Base-by-base conservation (phyloP, 768 basidiomycete genomes). In the Hypholoma fasciculare region DNA sequence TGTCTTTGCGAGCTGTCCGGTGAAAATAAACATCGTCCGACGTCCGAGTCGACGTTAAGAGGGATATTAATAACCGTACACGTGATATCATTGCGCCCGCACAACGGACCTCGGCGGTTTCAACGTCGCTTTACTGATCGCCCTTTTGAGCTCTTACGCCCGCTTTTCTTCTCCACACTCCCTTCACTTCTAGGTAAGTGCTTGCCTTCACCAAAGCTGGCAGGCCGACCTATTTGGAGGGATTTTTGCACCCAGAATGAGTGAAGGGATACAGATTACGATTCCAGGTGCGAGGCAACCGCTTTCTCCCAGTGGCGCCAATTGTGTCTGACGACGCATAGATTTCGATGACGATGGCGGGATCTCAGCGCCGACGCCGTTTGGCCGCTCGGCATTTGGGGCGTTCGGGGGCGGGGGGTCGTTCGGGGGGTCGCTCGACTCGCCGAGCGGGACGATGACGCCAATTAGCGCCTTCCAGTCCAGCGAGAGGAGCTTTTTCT, bases 311-410 rank as follows among this genome's bases (percentile, higher is more conserved):
- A 36, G 38, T 50, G 61, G 49, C 54, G 11, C 38, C 43, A 57
- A 38, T 49, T 51, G 51, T 20, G 37, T 16, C 48, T 42, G 56
- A 42, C 43, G 5, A 7, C 63, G 64, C 61, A 49, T 47, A 94
- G 92, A 91, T 69, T 88, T 94, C 72, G 88, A 87, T 64, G 90
- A 92, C 63, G 89, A 90, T 61, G 87, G 90, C 64, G 82, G 81
- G 61, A 73, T 73, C 58, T 74, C 80, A 50, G 78, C 82, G 3
- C 84, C 89, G 19, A 84, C 83, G 53, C 85, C 89, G 1, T 92
- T 93, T 72, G 88, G 89, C 54, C 85, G 89, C 34, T 70, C 81
- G 52, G 82, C 81, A 17, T 76, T 75, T 67, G 80, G 80, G 16
- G 54, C 44, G 48, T 79, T 79, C 36, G 73, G 74, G 53, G 69